These are phyloP conservation scores for Starmera pachycereana DNA, from an alignment of 805 yeast species.

Conservation along the genomic window DNA sequence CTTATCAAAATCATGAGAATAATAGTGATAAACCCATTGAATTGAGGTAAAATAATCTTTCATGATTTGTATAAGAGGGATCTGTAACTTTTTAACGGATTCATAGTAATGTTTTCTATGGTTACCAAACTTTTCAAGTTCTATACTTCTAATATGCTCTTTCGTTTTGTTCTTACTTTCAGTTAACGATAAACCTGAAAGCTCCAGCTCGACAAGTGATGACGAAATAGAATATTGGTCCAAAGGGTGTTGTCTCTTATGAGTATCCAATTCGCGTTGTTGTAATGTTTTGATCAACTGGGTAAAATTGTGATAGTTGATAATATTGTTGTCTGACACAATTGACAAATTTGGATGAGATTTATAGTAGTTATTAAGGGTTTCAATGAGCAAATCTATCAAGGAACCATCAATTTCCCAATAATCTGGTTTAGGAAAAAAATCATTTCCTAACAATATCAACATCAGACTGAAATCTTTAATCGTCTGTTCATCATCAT, in stretches of 20 bases:
- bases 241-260: neutral
- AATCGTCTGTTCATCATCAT: constrained; percentile 20
- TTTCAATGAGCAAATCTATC: constrained; percentile 65
- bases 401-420: constrained; percentile 82
- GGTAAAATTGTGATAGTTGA: constrained; percentile 63
- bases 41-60: constrained; percentile 79
- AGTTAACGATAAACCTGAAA: constrained; percentile 25
- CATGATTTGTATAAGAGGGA: constrained; percentile 42
- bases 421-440: constrained; percentile 86
- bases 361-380: constrained; percentile 68
- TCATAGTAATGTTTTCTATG: constrained; percentile 77
- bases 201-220: neutral
- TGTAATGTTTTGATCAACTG: constrained; percentile 58
- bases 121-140: constrained; percentile 50
- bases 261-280: constrained; percentile 1
- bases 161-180: constrained; percentile 41
- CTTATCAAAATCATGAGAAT: constrained; percentile 72
- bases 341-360: constrained; percentile 7
- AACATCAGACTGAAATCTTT: constrained; percentile 82
- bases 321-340: constrained; percentile 59
- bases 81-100: constrained; percentile 40
- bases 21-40: constrained; percentile 89
- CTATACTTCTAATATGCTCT: constrained; percentile 38
- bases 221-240: neutral
- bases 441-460: constrained; percentile 93